These are phyloP conservation scores for Trichosporon sp. DNA, from an alignment of 1,284 basidiomycete genomes.

Conservation along the genomic window DNA sequence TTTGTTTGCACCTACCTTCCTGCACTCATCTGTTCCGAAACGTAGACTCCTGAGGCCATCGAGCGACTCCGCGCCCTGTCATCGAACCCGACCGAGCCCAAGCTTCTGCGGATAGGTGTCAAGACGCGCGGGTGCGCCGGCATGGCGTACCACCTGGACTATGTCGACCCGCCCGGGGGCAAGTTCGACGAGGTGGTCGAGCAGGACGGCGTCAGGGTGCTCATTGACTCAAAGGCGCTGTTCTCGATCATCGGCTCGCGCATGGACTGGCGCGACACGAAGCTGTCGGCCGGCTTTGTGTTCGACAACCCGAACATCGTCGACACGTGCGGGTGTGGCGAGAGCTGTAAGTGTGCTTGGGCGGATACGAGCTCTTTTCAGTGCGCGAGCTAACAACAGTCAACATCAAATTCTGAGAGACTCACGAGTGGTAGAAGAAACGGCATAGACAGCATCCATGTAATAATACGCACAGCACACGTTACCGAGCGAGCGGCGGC, in stretches of 20 bases:
- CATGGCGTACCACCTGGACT: conserved; percentile 94
- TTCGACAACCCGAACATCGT: conserved; percentile 49
- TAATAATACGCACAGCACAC: not conserved
- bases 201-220: conserved; percentile 86
- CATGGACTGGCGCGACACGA: conserved; percentile 98
- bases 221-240: conserved; percentile 95
- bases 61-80: conserved; percentile 66
- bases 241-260: conserved; percentile 97
- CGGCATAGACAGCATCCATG: conserved; percentile 10
- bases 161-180: conserved; percentile 76
- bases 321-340: conserved; percentile 48
- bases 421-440: not conserved
- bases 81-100: conserved; percentile 56
- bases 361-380: too few relatives aligned
- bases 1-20: not conserved
- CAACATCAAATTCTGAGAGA: conserved; percentile 13
- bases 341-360: conserved; percentile 26
- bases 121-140: conserved; percentile 99
- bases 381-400: conserved; percentile 9
- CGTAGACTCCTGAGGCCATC: conserved; percentile 76
- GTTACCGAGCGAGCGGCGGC: not conserved
- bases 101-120: conserved; percentile 90
- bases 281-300: conserved; percentile 58
- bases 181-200: conserved; percentile 97
- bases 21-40: not conserved